Conservation (phyloP, 2,329 filamentous ascomycete genomes). For the Dactylellina cionopaga region DNA sequence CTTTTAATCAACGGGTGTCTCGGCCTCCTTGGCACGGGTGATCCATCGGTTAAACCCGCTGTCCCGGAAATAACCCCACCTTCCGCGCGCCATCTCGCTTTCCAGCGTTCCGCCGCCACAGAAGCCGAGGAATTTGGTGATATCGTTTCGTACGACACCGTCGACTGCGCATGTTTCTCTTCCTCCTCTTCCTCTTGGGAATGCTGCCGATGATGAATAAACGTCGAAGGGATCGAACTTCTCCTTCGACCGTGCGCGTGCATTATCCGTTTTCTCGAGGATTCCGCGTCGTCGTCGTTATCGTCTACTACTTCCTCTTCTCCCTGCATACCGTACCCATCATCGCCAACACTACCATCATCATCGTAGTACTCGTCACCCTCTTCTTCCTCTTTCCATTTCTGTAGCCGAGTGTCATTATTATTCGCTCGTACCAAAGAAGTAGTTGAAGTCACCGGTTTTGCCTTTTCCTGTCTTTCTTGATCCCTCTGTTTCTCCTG, state of each 20-base stretch:
- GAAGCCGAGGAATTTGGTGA: constrained; percentile 49
- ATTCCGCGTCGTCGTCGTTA: not conserved
- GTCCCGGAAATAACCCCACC: not conserved
- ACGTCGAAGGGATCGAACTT: constrained; percentile 47
- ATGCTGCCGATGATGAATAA: constrained; percentile 37
- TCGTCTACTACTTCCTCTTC: constrained; percentile 1
- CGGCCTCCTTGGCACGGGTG: constrained; percentile 12
- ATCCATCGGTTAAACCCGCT: constrained; percentile 15
- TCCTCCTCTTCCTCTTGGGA: too few relatives aligned
- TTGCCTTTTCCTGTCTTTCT: not conserved
- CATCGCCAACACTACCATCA: not conserved
- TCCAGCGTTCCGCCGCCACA: constrained; percentile 32
- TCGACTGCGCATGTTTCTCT: constrained; percentile 16
- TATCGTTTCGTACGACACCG: constrained; percentile 40
- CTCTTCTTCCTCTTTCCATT: not conserved
- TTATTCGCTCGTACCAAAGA: not conserved
- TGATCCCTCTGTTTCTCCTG: too few relatives aligned
- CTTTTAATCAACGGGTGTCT: too few relatives aligned
- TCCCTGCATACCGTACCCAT: too few relatives aligned
- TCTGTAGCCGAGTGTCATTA: not conserved
- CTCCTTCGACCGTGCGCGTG: constrained; percentile 19
- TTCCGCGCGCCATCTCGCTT: constrained; percentile 5
- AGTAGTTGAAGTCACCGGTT: not conserved
- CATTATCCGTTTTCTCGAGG: constrained; percentile 5
- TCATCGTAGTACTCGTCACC: too few relatives aligned